Evolutionary conservation across 192 early-diverging fungal genomes (phyloP).

Genomic region (Glomus cerebriforme): DNA sequence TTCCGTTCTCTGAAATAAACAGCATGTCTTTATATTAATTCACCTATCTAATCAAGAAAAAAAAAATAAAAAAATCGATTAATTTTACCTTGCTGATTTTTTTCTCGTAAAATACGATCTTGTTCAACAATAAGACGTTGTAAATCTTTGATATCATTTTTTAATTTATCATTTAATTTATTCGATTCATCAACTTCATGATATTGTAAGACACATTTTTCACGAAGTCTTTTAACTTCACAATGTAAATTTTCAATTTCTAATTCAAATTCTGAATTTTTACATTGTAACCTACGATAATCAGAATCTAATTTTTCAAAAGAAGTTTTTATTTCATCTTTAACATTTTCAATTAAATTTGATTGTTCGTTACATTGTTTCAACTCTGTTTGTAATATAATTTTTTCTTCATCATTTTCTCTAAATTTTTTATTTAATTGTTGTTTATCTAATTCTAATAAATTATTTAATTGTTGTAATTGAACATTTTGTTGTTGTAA

Average conservation of each 20-base stretch:
- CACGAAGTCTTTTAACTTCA: neutral
- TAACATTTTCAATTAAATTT: neutral
- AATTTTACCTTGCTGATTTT: neutral
- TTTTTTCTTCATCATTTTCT: neutral
- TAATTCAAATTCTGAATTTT: neutral
- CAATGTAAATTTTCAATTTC: slow-evolving; percentile 2
- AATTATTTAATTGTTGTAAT: neutral
- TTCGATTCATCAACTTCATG: neutral
- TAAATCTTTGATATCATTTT: neutral
- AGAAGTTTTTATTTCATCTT: neutral
- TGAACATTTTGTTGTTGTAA: slow-evolving; percentile 8
- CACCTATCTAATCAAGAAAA: too few species aligned
- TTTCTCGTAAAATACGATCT: neutral
- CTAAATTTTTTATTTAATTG: neutral
- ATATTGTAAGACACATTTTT: neutral
- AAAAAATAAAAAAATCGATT: neutral
- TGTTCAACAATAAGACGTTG: neutral
- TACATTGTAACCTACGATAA: neutral
- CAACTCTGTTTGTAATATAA: neutral
- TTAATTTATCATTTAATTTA: neutral
- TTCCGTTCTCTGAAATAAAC: neutral
- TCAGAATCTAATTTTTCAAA: neutral
- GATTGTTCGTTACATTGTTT: neutral
- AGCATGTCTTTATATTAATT: neutral
- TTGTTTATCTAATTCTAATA: neutral